These are phyloP conservation scores for Skeletonema grethae DNA, from an alignment of 108 stramenopile genomes.

Conservation along the genomic window DNA sequence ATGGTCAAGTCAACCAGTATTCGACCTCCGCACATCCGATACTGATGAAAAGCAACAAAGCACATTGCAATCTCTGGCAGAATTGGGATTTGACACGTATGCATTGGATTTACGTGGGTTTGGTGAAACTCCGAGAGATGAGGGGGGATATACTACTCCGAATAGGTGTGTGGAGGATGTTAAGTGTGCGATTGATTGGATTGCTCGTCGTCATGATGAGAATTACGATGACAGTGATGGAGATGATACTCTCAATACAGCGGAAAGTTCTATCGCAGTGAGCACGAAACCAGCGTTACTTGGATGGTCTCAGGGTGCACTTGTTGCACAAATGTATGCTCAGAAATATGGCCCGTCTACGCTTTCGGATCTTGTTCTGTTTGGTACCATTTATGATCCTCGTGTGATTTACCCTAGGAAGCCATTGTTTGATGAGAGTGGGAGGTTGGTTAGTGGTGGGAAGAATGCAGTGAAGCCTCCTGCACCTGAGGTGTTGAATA, in stretches of 20 bases:
- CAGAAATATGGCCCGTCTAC: slow-evolving; percentile 49
- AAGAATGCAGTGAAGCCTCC: slow-evolving; percentile 23
- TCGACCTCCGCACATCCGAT: slow-evolving; percentile 55
- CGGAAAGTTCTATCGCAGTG: slow-evolving; percentile 15
- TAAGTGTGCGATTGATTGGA: slow-evolving; percentile 74
- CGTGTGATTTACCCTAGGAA: slow-evolving; percentile 70
- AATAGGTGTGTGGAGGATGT: slow-evolving; percentile 77
- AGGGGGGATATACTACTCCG: slow-evolving; percentile 63
- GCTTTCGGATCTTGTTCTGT: slow-evolving; percentile 74
- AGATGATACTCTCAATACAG: neutral
- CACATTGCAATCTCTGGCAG: slow-evolving; percentile 65
- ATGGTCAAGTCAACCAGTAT: slow-evolving; percentile 88
- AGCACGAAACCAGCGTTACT: slow-evolving; percentile 52
- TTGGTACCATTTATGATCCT: slow-evolving; percentile 86
- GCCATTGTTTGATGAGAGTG: slow-evolving; percentile 55
- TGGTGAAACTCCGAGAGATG: slow-evolving; percentile 69
- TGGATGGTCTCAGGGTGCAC: slow-evolving; percentile 89
- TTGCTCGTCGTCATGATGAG: slow-evolving; percentile 55
- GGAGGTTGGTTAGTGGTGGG: slow-evolving; percentile 2
- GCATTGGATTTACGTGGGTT: slow-evolving; percentile 90
- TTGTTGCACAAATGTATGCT: slow-evolving; percentile 86
- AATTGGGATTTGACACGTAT: slow-evolving; percentile 65
- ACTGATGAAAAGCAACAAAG: slow-evolving; percentile 31
- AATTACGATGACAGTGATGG: slow-evolving; percentile 1
- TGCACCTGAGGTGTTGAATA: slow-evolving; percentile 49